Evolutionary conservation across 2,329 filamentous ascomycete genomes (phyloP).

Genomic region (Penicillium thymicola): DNA sequence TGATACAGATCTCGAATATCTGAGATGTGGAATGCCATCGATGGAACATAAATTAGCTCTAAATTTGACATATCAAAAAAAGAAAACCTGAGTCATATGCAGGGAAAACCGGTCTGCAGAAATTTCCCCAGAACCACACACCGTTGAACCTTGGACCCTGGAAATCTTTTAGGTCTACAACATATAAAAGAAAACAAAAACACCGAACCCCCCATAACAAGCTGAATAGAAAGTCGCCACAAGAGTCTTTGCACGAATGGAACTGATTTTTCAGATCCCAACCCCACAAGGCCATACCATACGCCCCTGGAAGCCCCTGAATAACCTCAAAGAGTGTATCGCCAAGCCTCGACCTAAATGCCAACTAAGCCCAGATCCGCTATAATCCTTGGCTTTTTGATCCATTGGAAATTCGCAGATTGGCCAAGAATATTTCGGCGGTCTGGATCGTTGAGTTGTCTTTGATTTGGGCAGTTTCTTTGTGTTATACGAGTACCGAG

Average conservation of each 20-base stretch:
- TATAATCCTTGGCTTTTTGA: conserved; percentile 10
- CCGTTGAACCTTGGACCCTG: neutral
- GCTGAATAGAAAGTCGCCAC: neutral
- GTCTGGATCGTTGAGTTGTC: conserved; percentile 15
- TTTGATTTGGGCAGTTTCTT: neutral
- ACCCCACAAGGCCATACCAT: neutral
- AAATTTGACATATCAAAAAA: conserved; percentile 1
- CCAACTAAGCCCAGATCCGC: conserved; percentile 16
- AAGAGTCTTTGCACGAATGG: neutral
- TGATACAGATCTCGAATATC: neutral
- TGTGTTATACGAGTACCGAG: neutral
- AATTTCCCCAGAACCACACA: conserved; percentile 1
- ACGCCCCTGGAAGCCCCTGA: conserved; percentile 9
- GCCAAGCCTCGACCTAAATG: conserved; percentile 15
- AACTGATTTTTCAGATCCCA: neutral
- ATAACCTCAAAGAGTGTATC: conserved; percentile 18
- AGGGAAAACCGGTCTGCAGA: neutral
- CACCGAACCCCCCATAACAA: too few relatives aligned
- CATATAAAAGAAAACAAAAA: neutral
- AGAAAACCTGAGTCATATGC: neutral
- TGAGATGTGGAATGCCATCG: neutral
- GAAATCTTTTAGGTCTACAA: too few relatives aligned
- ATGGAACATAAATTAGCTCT: neutral
- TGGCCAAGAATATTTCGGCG: conserved; percentile 3
- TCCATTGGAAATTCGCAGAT: conserved; percentile 5